These are phyloP conservation scores for Botrytis porri DNA, from an alignment of 2,329 filamentous ascomycete genomes.

Conservation along the genomic window DNA sequence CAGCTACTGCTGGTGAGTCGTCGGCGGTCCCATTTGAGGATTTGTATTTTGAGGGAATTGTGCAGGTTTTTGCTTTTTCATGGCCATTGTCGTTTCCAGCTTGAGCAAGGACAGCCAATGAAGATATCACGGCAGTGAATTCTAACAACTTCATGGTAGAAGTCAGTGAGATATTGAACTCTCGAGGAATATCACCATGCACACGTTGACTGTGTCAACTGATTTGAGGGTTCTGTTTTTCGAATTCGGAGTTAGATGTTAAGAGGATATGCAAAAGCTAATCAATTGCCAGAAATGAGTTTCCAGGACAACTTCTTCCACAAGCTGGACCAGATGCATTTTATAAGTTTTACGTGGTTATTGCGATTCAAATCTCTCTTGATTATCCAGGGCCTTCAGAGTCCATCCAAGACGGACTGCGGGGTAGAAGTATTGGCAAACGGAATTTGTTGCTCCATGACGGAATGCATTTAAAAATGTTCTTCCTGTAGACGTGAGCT, in stretches of 20 bases:
- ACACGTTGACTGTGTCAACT: not conserved
- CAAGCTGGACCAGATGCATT: not conserved
- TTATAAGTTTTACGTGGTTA: not conserved
- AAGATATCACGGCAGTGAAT: not conserved
- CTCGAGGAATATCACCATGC: not conserved
- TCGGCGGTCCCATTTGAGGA: slow-evolving; percentile 41
- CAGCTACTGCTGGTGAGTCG: slow-evolving; percentile 42
- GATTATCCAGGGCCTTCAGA: not conserved
- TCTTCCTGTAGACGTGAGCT: not conserved
- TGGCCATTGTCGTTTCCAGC: not conserved
- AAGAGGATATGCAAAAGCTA: not conserved
- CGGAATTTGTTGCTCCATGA: slow-evolving; percentile 6
- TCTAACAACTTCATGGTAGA: not conserved
- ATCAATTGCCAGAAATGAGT: not conserved
- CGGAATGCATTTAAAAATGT: not conserved
- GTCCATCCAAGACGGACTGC: not conserved
- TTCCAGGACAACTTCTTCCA: not conserved
- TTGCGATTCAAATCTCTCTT: not conserved
- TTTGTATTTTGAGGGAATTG: slow-evolving; percentile 20
- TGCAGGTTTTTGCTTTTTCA: slow-evolving; percentile 18
- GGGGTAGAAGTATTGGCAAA: not conserved
- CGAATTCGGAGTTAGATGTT: not conserved
- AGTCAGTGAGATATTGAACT: not conserved
- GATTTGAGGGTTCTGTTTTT: not conserved
- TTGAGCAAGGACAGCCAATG: not conserved